Conservation (phyloP, 2,329 filamentous ascomycete genomes). For the Fusarium burgessii region DNA sequence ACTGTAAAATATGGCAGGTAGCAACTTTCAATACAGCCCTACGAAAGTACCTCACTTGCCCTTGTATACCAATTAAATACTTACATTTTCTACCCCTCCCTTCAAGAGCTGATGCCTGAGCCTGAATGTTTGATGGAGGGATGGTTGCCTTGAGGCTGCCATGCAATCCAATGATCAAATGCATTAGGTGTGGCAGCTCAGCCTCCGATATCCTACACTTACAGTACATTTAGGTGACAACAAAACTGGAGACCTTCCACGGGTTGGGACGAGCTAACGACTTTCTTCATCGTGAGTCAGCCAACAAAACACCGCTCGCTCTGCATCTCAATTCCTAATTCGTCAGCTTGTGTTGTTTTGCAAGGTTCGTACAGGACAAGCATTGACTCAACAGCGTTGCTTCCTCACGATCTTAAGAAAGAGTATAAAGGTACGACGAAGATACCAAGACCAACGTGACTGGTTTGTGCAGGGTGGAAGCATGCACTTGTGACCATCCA, state of each 20-base stretch:
- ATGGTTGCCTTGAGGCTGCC: conserved; percentile 40
- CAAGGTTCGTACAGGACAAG: not conserved
- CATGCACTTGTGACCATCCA: not conserved
- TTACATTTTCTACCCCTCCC: conserved; percentile 4
- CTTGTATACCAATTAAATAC: not conserved
- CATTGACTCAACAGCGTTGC: not conserved
- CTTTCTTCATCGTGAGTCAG: conserved; percentile 1
- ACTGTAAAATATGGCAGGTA: conserved; percentile 8
- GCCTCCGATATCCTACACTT: not conserved
- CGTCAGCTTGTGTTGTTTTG: not conserved
- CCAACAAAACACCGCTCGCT: not conserved
- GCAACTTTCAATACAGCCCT: conserved; percentile 9
- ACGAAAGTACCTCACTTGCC: conserved; percentile 10
- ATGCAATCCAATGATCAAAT: conserved; percentile 1
- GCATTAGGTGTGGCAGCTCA: conserved; percentile 6
- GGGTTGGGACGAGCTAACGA: not conserved
- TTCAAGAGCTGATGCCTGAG: conserved; percentile 30
- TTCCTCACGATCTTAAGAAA: not conserved
- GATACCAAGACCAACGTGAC: not conserved
- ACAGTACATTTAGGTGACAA: not conserved
- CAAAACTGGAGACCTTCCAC: not conserved
- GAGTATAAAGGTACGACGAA: not conserved
- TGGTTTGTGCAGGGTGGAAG: not conserved
- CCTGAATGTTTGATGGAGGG: conserved; percentile 6
- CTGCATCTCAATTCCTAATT: not conserved